Conservation (phyloP, 495 filamentous ascomycete genomes). For the Xylaria grammica region DNA sequence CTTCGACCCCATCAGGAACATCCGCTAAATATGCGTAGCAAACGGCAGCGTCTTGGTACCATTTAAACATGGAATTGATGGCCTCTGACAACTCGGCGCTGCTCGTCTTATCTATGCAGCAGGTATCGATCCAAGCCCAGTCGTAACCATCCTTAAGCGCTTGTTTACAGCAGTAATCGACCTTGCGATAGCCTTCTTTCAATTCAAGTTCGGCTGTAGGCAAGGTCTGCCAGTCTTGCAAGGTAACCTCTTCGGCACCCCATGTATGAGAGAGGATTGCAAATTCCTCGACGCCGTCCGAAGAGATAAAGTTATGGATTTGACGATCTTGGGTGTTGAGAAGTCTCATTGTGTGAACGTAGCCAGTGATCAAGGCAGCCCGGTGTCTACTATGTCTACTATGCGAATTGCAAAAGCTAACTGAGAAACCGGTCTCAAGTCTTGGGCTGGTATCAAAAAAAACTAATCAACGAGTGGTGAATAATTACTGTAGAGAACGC, state of each 20-base stretch:
- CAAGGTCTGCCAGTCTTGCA: constrained; percentile 5
- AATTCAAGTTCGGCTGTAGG: neutral
- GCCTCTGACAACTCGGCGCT: neutral
- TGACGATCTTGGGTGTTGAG: neutral
- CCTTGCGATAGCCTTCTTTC: constrained; percentile 20
- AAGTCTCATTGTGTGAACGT: neutral
- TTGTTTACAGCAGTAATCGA: constrained; percentile 21
- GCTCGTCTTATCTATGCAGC: constrained; percentile 23
- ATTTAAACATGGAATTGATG: constrained; percentile 19
- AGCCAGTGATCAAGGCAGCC: no score
- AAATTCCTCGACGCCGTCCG: constrained; percentile 7
- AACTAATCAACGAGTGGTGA: neutral
- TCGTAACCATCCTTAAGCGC: constrained; percentile 17
- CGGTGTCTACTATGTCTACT: no score
- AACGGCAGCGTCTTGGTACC: constrained; percentile 26
- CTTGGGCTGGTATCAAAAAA: neutral
- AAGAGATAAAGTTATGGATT: neutral
- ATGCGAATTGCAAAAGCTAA: no score
- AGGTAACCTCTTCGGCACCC: constrained; percentile 15
- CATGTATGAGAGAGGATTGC: constrained; percentile 28
- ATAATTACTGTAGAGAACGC: neutral
- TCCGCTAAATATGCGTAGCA: constrained; percentile 33
- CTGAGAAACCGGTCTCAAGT: neutral
- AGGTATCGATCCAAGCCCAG: constrained; percentile 33
- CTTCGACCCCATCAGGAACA: neutral